Evolutionary conservation across 1,284 basidiomycete species (phyloP).

Genomic region (Boletus smithii): DNA sequence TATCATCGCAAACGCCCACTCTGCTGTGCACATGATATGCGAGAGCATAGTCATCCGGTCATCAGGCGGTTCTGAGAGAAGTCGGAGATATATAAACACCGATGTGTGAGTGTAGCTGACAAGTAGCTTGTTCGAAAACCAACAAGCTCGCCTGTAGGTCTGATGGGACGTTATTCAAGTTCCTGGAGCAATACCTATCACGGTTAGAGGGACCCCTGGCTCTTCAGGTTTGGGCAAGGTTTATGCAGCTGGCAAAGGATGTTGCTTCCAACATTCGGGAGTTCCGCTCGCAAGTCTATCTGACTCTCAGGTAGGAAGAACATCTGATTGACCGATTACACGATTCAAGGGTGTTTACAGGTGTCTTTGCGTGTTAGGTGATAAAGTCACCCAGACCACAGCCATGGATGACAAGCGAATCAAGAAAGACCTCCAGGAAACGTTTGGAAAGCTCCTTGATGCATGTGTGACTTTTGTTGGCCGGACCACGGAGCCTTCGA

Average conservation of each 20-base stretch:
- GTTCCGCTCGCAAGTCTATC: slow-evolving; percentile 70
- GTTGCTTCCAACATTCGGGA: slow-evolving; percentile 59
- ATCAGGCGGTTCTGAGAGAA: slow-evolving; percentile 51
- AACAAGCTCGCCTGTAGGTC: slow-evolving; percentile 41
- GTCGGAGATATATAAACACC: slow-evolving; percentile 58
- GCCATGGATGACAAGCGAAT: slow-evolving; percentile 87
- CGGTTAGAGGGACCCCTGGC: slow-evolving; percentile 86
- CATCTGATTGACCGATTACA: not conserved
- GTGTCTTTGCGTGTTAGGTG: slow-evolving; percentile 76
- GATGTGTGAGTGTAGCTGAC: slow-evolving; percentile 52
- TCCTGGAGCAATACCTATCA: slow-evolving; percentile 85
- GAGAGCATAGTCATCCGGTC: slow-evolving; percentile 71
- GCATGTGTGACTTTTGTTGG: slow-evolving; percentile 72
- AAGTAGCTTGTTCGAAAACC: not conserved
- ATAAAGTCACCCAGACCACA: slow-evolving; percentile 84
- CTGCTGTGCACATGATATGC: slow-evolving; percentile 85
- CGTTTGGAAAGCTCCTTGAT: slow-evolving; percentile 84
- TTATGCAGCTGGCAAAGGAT: slow-evolving; percentile 80
- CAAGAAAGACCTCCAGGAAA: slow-evolving; percentile 92
- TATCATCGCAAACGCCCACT: slow-evolving; percentile 83
- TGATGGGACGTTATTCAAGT: slow-evolving; percentile 71
- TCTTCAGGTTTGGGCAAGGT: slow-evolving; percentile 86
- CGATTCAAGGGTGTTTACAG: slow-evolving; percentile 40
- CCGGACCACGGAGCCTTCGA: slow-evolving; percentile 70
- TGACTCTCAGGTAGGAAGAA: slow-evolving; percentile 60